Conservation (phyloP, 2,329 filamentous ascomycete species). For the Penicillium sp. region DNA sequence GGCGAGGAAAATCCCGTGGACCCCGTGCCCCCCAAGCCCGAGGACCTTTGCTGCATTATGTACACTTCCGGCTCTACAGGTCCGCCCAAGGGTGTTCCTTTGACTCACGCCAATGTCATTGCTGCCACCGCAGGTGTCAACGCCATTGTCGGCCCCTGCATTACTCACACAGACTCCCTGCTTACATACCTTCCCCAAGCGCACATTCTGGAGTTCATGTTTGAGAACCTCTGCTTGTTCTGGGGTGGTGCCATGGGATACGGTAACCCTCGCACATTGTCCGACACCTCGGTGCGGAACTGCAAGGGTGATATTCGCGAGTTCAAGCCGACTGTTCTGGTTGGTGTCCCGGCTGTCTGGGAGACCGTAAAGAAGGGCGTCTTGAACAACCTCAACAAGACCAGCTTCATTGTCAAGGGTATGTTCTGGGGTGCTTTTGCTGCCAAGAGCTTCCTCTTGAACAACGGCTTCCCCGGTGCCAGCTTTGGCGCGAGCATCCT, state of each 20-base stretch:
- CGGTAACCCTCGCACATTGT: constrained; percentile 84
- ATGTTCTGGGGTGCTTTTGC: constrained; percentile 73
- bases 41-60: constrained; percentile 79
- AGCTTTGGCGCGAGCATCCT: constrained; percentile 62
- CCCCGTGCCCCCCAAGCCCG: constrained; percentile 68
- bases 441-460: constrained; percentile 62
- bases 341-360: constrained; percentile 96
- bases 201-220: constrained; percentile 94
- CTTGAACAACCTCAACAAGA: constrained; percentile 71
- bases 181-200: constrained; percentile 91
- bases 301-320: constrained; percentile 93
- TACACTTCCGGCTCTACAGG: constrained; percentile 88
- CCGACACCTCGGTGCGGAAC: constrained; percentile 81
- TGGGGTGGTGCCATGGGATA: constrained; percentile 93
- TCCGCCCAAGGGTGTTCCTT: constrained; percentile 81
- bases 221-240: constrained; percentile 87
- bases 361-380: constrained; percentile 97
- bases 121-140: constrained; percentile 82
- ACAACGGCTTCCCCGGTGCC: constrained; percentile 50
- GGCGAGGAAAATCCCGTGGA: constrained; percentile 68
- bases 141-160: constrained; percentile 72
- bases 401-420: constrained; percentile 68
- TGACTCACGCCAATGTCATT: constrained; percentile 77
- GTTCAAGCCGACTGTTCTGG: constrained; percentile 82
- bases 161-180: constrained; percentile 75